phyloP scores from a whole-genome alignment of 2,329 filamentous ascomycete species.

The Fusarium tanahbumbuense region DNA sequence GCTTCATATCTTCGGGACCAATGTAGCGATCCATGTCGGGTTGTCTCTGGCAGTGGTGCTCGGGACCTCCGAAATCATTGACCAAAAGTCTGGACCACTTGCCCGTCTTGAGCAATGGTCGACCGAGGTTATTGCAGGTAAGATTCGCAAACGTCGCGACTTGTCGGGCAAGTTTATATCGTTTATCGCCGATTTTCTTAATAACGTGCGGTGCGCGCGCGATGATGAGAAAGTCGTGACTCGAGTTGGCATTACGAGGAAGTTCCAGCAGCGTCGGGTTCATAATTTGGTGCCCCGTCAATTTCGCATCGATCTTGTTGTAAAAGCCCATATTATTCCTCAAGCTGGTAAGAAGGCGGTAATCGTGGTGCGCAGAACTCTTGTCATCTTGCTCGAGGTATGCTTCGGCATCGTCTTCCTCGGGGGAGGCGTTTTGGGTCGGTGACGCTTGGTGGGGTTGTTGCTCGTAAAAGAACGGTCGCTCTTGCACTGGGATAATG shows the following conservation, averaged over 20 bases:
- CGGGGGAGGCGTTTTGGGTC: background rate
- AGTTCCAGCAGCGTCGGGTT: slow-evolving; percentile 38
- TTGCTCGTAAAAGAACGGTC: slow-evolving; percentile 34
- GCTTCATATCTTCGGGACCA: slow-evolving; percentile 40
- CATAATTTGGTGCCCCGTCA: slow-evolving; percentile 30
- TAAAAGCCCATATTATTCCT: slow-evolving; percentile 38
- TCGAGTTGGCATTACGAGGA: slow-evolving; percentile 10
- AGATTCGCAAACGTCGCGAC: slow-evolving; percentile 34
- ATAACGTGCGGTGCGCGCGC: slow-evolving; percentile 21
- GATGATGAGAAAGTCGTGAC: slow-evolving; percentile 36
- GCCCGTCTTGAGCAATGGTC: slow-evolving; percentile 12
- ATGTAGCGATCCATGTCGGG: slow-evolving; percentile 38
- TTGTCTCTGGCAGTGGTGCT: slow-evolving; percentile 36
- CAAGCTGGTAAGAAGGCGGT: slow-evolving; percentile 29
- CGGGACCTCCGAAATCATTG: slow-evolving; percentile 27
- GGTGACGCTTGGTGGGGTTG: slow-evolving; percentile 3
- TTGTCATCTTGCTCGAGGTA: slow-evolving; percentile 5
- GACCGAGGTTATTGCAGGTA: slow-evolving; percentile 15
- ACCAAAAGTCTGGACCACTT: slow-evolving; percentile 32
- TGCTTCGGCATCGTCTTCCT: slow-evolving; percentile 6
- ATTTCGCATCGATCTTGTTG: slow-evolving; percentile 26
- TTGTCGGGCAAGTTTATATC: slow-evolving; percentile 30
- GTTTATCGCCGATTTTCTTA: slow-evolving; percentile 16
- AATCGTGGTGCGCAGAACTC: slow-evolving; percentile 5
- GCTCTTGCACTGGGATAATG: slow-evolving; percentile 13